phyloP scores from a whole-genome alignment of 164 flowering plant genomes.

The Tetrastigma voinierianum region DNA sequence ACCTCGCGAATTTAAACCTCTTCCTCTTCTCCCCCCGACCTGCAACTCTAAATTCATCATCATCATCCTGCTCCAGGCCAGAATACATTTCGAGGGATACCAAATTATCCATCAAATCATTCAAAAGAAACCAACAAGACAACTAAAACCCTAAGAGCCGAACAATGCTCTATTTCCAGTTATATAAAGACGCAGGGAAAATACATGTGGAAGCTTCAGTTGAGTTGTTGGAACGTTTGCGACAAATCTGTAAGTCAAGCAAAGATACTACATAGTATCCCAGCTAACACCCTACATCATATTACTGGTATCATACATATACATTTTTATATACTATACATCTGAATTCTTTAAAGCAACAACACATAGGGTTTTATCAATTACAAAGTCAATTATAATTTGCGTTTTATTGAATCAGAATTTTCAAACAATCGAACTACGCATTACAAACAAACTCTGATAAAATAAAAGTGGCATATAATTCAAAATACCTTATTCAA shows the following conservation, averaged over 20 bases:
- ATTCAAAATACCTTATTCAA: too few relatives aligned
- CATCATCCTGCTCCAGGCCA: conserved; percentile 14
- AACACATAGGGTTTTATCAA: background rate
- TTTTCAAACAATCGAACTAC: too few relatives aligned
- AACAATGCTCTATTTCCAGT: background rate
- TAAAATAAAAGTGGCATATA: too few relatives aligned
- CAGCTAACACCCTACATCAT: background rate
- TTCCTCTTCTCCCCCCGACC: conserved; percentile 27
- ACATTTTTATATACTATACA: background rate
- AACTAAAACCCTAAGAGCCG: background rate
- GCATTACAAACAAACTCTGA: too few relatives aligned
- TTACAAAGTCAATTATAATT: too few relatives aligned
- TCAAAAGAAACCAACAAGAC: background rate
- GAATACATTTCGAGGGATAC: conserved; percentile 39
- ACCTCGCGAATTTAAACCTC: conserved; percentile 4
- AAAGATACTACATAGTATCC: background rate
- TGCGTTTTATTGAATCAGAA: too few relatives aligned
- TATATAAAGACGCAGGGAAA: conserved; percentile 11
- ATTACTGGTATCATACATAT: background rate
- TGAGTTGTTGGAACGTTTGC: too few relatives aligned
- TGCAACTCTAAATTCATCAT: conserved; percentile 9
- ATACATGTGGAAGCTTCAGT: conserved; percentile 26
- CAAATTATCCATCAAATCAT: background rate
- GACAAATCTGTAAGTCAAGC: background rate
- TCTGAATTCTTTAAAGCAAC: background rate